phyloP scores from a whole-genome alignment of 2,329 filamentous ascomycete species.

The Diaporthe sp. region DNA sequence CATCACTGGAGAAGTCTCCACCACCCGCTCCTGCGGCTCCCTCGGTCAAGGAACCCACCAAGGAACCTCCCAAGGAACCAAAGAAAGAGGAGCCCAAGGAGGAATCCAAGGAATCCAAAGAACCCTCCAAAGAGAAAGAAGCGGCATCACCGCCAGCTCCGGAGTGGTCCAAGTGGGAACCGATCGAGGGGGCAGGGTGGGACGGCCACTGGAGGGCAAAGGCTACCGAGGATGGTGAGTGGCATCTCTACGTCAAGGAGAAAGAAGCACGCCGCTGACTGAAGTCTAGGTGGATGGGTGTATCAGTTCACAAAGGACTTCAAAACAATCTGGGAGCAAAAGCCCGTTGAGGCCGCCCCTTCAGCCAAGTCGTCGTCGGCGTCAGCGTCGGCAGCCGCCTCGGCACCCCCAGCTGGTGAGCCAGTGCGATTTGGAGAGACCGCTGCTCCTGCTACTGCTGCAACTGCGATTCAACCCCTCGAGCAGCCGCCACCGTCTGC shows the following conservation, averaged over 20 bases:
- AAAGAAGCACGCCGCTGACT: neutral
- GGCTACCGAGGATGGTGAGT: constrained; percentile 17
- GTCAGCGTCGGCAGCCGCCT: constrained; percentile 16
- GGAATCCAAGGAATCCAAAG: constrained; percentile 13
- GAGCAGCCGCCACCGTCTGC: neutral
- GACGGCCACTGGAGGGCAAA: constrained; percentile 40
- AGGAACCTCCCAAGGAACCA: constrained; percentile 21
- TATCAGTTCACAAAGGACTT: constrained; percentile 40
- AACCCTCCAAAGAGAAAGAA: constrained; percentile 13
- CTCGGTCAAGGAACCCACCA: neutral
- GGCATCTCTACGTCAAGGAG: neutral
- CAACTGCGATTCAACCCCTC: neutral
- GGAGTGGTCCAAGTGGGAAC: constrained; percentile 39
- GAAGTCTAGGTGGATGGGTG: constrained; percentile 33
- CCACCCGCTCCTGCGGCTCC: constrained; percentile 10
- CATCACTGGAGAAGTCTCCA: constrained; percentile 16
- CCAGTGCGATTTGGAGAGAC: constrained; percentile 27
- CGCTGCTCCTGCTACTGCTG: constrained; percentile 11
- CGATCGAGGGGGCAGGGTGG: constrained; percentile 22
- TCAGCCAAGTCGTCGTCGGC: constrained; percentile 5
- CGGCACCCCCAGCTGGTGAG: constrained; percentile 36
- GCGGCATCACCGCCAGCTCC: neutral
- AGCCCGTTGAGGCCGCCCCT: neutral
- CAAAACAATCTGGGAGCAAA: constrained; percentile 38
- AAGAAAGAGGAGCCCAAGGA: constrained; percentile 5